Evolutionary conservation across 768 basidiomycete genomes (phyloP).

Genomic region (Chalciporus sphaerocephalus): DNA sequence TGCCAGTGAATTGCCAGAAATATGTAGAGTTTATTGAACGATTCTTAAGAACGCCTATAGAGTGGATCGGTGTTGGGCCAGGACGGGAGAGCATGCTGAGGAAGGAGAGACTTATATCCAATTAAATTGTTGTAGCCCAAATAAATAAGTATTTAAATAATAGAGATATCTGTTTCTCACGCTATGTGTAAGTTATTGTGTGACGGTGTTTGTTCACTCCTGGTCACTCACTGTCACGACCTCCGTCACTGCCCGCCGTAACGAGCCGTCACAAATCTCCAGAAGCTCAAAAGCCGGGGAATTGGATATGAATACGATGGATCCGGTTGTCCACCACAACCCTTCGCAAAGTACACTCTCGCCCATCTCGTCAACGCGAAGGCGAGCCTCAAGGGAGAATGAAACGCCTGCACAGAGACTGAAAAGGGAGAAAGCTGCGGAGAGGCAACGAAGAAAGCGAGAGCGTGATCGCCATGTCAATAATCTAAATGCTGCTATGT

Average conservation of each 20-base stretch:
- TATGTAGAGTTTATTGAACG: constrained; percentile 87
- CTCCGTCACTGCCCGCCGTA: constrained; percentile 33
- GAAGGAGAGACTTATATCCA: constrained; percentile 14
- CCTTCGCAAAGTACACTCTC: constrained; percentile 31
- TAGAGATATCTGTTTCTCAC: constrained; percentile 17
- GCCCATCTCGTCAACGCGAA: constrained; percentile 38
- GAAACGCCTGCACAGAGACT: constrained; percentile 68
- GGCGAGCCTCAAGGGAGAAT: constrained; percentile 59
- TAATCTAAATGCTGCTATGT: constrained; percentile 39
- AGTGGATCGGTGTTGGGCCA: constrained; percentile 94
- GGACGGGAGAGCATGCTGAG: constrained; percentile 74
- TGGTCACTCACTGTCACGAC: constrained; percentile 33
- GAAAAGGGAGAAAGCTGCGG: constrained; percentile 84
- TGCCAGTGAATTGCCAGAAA: constrained; percentile 80
- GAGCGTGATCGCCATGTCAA: constrained; percentile 57
- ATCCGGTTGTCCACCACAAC: constrained; percentile 31
- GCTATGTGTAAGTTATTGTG: constrained; percentile 12
- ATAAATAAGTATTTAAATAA: not conserved
- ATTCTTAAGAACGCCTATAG: constrained; percentile 65
- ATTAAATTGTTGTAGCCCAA: constrained; percentile 12
- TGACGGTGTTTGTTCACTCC: constrained; percentile 22
- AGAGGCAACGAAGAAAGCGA: constrained; percentile 78
- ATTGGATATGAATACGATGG: constrained; percentile 31
- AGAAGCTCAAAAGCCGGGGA: constrained; percentile 12
- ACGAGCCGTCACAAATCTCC: constrained; percentile 32